These are phyloP conservation scores for Mucor irregularis DNA, from an alignment of 371 early-diverging fungal genomes.

Conservation along the genomic window DNA sequence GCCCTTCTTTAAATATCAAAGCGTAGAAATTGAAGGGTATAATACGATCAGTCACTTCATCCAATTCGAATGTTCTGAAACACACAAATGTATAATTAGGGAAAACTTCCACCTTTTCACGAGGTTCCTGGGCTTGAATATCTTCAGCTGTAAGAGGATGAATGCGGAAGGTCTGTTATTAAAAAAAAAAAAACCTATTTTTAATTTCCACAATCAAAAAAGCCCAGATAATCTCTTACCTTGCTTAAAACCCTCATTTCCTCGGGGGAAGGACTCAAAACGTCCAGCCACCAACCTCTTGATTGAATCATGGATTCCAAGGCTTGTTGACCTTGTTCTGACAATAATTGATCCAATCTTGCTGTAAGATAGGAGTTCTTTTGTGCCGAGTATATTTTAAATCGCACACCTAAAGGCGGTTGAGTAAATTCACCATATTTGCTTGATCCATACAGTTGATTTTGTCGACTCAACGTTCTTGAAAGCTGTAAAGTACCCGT, in stretches of 20 bases:
- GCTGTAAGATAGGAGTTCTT: not conserved
- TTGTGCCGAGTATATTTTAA: slow-evolving; percentile 26
- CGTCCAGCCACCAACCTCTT: slow-evolving; percentile 87
- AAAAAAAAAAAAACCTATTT: no score
- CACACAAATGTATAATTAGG: slow-evolving; percentile 71
- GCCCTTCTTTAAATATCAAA: slow-evolving; percentile 69
- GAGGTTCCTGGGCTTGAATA: slow-evolving; percentile 67
- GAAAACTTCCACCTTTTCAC: slow-evolving; percentile 77
- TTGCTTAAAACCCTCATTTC: slow-evolving; percentile 79
- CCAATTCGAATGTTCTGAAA: slow-evolving; percentile 68
- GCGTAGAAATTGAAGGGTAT: slow-evolving; percentile 80
- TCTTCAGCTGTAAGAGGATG: slow-evolving; percentile 80
- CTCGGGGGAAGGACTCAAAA: slow-evolving; percentile 71
- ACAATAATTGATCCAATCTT: slow-evolving; percentile 22
- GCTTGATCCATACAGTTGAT: slow-evolving; percentile 19
- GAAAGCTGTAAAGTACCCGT: slow-evolving; percentile 25
- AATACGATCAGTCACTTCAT: slow-evolving; percentile 45
- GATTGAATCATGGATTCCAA: slow-evolving; percentile 48
- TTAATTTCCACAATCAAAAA: not conserved
- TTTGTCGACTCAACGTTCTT: slow-evolving; percentile 29
- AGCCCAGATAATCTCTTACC: slow-evolving; percentile 22
- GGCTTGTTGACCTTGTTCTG: slow-evolving; percentile 31
- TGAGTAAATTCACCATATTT: not conserved
- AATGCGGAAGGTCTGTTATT: slow-evolving; percentile 52
- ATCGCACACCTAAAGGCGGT: slow-evolving; percentile 17